A percentile compares a stretch with the other conserved stretches of the same genome.
Conservation (phyloP, 73 alveolate species). For the Paramecium biaurelia region DNA sequence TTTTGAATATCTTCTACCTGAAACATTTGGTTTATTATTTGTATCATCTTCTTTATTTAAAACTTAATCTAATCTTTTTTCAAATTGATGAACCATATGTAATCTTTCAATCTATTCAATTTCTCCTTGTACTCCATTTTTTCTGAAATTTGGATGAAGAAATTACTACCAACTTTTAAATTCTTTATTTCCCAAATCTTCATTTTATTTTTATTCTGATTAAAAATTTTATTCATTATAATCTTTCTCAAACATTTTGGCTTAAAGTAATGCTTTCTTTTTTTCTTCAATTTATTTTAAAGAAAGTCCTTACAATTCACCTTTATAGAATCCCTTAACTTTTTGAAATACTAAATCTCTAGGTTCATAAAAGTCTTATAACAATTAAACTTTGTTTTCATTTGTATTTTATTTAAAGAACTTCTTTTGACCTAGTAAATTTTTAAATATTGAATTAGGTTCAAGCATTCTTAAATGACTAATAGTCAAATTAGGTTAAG, state of each 20-base stretch:
- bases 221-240: not conserved
- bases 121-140: not conserved
- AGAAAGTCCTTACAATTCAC: constrained; percentile 51
- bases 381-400: constrained; percentile 37
- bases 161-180: not conserved
- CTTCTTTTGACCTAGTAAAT: not conserved
- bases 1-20: constrained; percentile 27
- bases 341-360: constrained; percentile 48
- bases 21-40: not conserved
- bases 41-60: constrained; percentile 7
- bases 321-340: constrained; percentile 35
- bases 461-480: constrained; percentile 20
- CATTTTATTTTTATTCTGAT: not conserved
- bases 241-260: constrained; percentile 12
- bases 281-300: constrained; percentile 54
- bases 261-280: not conserved
- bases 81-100: constrained; percentile 31
- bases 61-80: constrained; percentile 5
- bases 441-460: not conserved
- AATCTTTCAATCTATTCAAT: constrained; percentile 30
- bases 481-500: constrained; percentile 17
- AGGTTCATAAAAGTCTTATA: constrained; percentile 44
- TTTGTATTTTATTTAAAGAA: not conserved
- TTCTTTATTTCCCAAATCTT: constrained; percentile 11
- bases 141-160: constrained; percentile 40